Evolutionary conservation across 495 filamentous ascomycete genomes (phyloP).

Genomic region (Penicillium herquei): DNA sequence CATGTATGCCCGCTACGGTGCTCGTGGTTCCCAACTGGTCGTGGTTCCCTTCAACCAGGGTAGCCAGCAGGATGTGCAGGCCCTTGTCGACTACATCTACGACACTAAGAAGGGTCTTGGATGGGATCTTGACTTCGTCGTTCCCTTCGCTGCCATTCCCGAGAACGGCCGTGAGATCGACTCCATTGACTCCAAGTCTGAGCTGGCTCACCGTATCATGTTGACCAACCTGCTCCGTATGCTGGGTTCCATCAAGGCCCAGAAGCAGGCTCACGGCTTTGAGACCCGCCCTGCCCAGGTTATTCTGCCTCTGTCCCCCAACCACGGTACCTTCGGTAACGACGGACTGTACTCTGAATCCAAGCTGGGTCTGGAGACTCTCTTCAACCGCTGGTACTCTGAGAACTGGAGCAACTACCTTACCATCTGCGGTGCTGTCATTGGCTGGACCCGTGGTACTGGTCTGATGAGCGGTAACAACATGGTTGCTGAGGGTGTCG

Average conservation of each 20-base stretch:
- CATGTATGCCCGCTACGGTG: slow-evolving; percentile 93
- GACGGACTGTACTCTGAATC: slow-evolving; percentile 98
- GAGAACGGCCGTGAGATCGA: slow-evolving; percentile 98
- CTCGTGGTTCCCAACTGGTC: slow-evolving; percentile 91
- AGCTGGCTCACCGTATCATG: slow-evolving; percentile 99
- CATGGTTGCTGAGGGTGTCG: slow-evolving; percentile 92
- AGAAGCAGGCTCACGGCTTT: slow-evolving; percentile 82
- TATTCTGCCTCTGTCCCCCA: slow-evolving; percentile 92
- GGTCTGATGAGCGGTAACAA: slow-evolving; percentile 99
- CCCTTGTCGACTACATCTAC: slow-evolving; percentile 92
- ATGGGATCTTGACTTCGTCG: slow-evolving; percentile 95
- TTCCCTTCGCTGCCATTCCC: slow-evolving; percentile 96
- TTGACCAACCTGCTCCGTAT: slow-evolving; percentile 93
- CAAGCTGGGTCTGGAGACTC: slow-evolving; percentile 91
- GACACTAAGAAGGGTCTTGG: slow-evolving; percentile 94
- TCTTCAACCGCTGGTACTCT: slow-evolving; percentile 98
- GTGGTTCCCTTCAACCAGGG: slow-evolving; percentile 99
- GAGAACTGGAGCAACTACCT: slow-evolving; percentile 98
- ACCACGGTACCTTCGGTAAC: slow-evolving; percentile 97
- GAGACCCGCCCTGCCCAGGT: slow-evolving; percentile 96
- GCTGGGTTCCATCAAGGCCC: slow-evolving; percentile 82
- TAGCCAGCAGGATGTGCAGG: slow-evolving; percentile 94
- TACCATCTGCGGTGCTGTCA: slow-evolving; percentile 97
- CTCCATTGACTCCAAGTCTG: slow-evolving; percentile 94
- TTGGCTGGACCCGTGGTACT: slow-evolving; percentile 98